Base-by-base conservation (phyloP, 129 eudicot species). In the Helianthus tuberosus region DNA sequence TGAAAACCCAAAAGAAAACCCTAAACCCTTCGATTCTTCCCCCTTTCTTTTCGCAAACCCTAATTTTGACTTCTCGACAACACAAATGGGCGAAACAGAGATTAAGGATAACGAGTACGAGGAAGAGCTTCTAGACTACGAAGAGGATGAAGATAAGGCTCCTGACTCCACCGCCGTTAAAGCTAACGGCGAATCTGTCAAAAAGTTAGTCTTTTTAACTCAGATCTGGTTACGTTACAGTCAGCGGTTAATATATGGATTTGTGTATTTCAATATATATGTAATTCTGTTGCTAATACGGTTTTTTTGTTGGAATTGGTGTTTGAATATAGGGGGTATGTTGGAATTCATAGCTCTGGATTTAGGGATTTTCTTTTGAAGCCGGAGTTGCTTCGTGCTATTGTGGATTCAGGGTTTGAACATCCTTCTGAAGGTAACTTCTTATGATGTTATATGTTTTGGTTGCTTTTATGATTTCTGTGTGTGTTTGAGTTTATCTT, bases 391-490 rank as follows among this genome's bases (percentile, higher is more conserved):
- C 84, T 91, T 11, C 88, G 97, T 32, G 95, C 97, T 65, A 91
- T 91, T 77, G 97, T 91, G 58, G 97, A 91, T 62, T 91, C 92
- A 1, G 97, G 97, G 25, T 88, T 91, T 78, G 97, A 91, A 81
- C 97, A 91, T 86, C 97, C 97, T 32, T 91, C 97, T 1, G 97
- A 88, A 91, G 97, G 97, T 87, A 91, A 86, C 87, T 35, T 71
- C 87, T 35, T 71, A 36, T 68, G 51, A 52, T 50, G n/a, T 25
- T n/a, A 41, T 64, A 60, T 49, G 32, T 38, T 11, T 13, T 5
- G n/a, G 27, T 41, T 72, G 46, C 20, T 38, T 55, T 5, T 2
- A 25, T 41, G 5, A 60, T 43, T 47, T 3, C 25, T 53, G 15
- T 66, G 36, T 41, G 44, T 69, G 51, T 35, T 69, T 16, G 64